Evolutionary conservation across 805 yeast species (phyloP).

Genomic region (Yamadazyma insecticola): DNA sequence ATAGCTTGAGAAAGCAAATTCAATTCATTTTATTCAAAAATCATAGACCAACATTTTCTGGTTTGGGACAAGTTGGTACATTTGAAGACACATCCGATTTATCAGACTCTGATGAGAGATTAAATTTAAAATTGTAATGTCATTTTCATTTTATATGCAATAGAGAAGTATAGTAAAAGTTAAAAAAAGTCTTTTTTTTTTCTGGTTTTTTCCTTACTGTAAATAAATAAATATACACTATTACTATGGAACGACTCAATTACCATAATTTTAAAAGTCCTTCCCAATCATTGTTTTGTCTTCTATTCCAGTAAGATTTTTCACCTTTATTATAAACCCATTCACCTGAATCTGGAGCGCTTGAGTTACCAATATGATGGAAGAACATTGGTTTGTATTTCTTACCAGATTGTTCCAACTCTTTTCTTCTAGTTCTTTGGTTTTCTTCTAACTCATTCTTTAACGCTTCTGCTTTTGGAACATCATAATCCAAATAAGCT

Average conservation of each 20-base stretch:
- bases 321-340: slow-evolving; percentile 59
- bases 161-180: background rate
- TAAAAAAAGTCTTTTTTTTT: background rate
- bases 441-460: slow-evolving; percentile 70
- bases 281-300: slow-evolving; percentile 60
- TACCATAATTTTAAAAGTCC: slow-evolving; percentile 56
- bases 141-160: background rate
- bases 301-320: slow-evolving; percentile 73
- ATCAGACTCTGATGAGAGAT: slow-evolving; percentile 31
- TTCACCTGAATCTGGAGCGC: slow-evolving; percentile 35
- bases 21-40: slow-evolving; percentile 45
- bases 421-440: slow-evolving; percentile 74
- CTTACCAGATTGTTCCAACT: slow-evolving; percentile 40
- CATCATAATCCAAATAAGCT: slow-evolving; percentile 62
- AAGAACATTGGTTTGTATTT: slow-evolving; percentile 63
- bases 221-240: background rate
- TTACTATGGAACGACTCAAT: background rate
- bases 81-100: slow-evolving; percentile 19
- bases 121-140: slow-evolving; percentile 27
- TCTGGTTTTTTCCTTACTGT: background rate
- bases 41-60: slow-evolving; percentile 19
- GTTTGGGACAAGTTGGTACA: slow-evolving; percentile 3
- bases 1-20: slow-evolving; percentile 46
- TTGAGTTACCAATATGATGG: slow-evolving; percentile 32
- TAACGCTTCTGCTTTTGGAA: slow-evolving; percentile 65